Evolutionary conservation across 176 grass and related monocot species (phyloP).

Genomic region (Urochloa ruziziensis): DNA sequence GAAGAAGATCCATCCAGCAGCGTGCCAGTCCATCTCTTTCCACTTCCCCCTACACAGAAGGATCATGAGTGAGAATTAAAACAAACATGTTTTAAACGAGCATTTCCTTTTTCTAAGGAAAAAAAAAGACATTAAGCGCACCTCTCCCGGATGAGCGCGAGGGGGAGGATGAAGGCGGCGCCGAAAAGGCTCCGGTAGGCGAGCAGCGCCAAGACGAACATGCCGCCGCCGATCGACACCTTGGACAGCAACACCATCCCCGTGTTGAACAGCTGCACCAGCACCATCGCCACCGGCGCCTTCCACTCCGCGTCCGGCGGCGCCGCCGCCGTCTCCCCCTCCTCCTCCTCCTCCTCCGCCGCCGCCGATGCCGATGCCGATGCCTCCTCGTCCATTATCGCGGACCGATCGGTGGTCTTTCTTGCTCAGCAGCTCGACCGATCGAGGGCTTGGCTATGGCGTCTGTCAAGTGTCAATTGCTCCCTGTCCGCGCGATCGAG

Average conservation of each 20-base stretch:
- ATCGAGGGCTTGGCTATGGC: no score
- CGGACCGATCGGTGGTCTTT: no score
- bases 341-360: no score
- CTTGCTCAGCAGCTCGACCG: no score
- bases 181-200: slow-evolving; percentile 43
- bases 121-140: no score
- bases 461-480: no score
- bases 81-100: no score
- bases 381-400: no score
- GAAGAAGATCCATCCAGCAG: slow-evolving; percentile 53
- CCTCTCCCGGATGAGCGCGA: slow-evolving; percentile 36
- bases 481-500: no score
- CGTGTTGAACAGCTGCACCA: slow-evolving; percentile 47
- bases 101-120: no score
- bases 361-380: no score
- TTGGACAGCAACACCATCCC: slow-evolving; percentile 61
- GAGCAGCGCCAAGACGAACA: slow-evolving; percentile 46
- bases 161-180: slow-evolving; percentile 32
- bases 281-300: slow-evolving; percentile 38
- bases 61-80: no score
- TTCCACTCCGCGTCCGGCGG: slow-evolving; percentile 6
- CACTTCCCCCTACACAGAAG: slow-evolving; percentile 29
- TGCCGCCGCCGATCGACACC: slow-evolving; percentile 36
- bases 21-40: slow-evolving; percentile 43
- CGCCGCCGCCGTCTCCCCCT: neutral